These are phyloP conservation scores for Arxiozyma slooffiae DNA, from an alignment of 1,139 yeast species.

Conservation along the genomic window DNA sequence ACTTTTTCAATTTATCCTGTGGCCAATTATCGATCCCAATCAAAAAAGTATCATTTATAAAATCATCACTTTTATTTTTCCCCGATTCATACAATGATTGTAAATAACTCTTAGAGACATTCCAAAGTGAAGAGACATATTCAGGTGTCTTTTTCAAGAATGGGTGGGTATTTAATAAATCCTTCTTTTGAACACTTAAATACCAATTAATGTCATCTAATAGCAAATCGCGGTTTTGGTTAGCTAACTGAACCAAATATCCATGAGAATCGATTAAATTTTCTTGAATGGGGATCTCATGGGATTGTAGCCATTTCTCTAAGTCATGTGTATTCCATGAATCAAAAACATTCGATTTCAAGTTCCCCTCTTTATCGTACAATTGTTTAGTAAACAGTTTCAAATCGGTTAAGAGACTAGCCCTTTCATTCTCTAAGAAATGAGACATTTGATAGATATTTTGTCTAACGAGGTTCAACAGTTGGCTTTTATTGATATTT, in stretches of 20 bases:
- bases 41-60: conserved; percentile 39
- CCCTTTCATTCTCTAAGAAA: conserved; percentile 33
- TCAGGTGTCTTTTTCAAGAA: conserved; percentile 28
- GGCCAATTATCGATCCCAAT: conserved; percentile 42
- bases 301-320: conserved; percentile 40
- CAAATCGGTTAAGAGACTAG: conserved; percentile 35
- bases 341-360: conserved; percentile 40
- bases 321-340: conserved; percentile 40
- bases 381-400: conserved; percentile 32
- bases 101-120: conserved; percentile 3
- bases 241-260: conserved; percentile 34
- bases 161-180: conserved; percentile 25
- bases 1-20: conserved; percentile 41
- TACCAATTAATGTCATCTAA: conserved; percentile 37
- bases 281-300: conserved; percentile 35
- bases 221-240: conserved; percentile 30
- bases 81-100: conserved; percentile 1
- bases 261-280: conserved; percentile 31
- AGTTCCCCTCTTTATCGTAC: conserved; percentile 35
- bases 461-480: conserved; percentile 37
- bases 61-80: conserved; percentile 21
- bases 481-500: conserved; percentile 33
- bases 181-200: conserved; percentile 27
- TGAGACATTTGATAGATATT: conserved; percentile 36
- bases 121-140: conserved; percentile 22